Percentiles rank a stretch among this genome's conserved stretches.
Conservation (phyloP, 2,329 filamentous ascomycete genomes). For the Monilinia aucupariae region DNA sequence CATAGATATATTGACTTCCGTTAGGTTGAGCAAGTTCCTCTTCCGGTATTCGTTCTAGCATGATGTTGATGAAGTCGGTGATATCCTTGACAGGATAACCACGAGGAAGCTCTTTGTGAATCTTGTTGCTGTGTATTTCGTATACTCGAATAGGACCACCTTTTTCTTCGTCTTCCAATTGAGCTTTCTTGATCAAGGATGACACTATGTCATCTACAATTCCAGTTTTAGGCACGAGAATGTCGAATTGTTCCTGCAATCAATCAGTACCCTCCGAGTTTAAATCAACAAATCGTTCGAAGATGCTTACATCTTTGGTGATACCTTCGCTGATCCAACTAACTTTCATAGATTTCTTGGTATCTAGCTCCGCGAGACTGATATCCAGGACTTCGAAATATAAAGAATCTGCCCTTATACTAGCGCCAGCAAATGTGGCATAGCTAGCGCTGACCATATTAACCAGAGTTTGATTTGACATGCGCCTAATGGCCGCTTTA, state of each 20-base stretch:
- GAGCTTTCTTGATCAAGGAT: slow-evolving; percentile 72
- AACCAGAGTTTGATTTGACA: slow-evolving; percentile 57
- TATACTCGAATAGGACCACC: slow-evolving; percentile 71
- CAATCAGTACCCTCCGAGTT: slow-evolving; percentile 27
- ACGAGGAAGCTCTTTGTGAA: slow-evolving; percentile 69
- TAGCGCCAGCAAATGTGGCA: slow-evolving; percentile 62
- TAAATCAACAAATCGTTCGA: neutral
- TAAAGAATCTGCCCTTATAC: slow-evolving; percentile 69
- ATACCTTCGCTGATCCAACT: slow-evolving; percentile 85
- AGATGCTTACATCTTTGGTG: slow-evolving; percentile 69
- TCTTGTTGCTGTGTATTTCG: slow-evolving; percentile 75
- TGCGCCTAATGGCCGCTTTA: slow-evolving; percentile 72
- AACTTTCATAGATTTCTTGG: slow-evolving; percentile 80
- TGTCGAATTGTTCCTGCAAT: slow-evolving; percentile 64
- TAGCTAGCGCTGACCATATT: slow-evolving; percentile 75
- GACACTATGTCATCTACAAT: slow-evolving; percentile 72
- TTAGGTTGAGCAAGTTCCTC: slow-evolving; percentile 53
- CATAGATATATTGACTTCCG: slow-evolving; percentile 60
- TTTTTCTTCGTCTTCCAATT: slow-evolving; percentile 66
- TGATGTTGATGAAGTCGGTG: slow-evolving; percentile 78
- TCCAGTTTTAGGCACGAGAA: slow-evolving; percentile 84
- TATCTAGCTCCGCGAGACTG: slow-evolving; percentile 86
- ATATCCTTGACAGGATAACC: slow-evolving; percentile 73
- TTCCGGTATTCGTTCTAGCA: slow-evolving; percentile 74
- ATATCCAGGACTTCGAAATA: slow-evolving; percentile 95